These are phyloP conservation scores for Gaertneriomyces semiglobifer DNA, from an alignment of 192 early-diverging fungal species.

Conservation along the genomic window DNA sequence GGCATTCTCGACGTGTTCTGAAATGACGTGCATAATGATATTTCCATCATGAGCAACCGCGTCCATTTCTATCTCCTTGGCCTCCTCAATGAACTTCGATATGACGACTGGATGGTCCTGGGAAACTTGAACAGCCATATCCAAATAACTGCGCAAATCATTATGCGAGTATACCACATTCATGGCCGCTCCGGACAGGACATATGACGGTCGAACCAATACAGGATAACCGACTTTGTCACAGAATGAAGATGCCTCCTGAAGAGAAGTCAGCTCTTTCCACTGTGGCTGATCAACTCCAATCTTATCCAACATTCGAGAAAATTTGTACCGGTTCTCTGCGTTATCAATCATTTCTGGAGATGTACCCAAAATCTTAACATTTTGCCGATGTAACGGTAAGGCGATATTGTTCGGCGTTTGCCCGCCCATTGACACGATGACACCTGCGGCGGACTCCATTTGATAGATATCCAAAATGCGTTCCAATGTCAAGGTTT, in stretches of 20 bases:
- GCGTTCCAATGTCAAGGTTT: conserved; percentile 88
- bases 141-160: conserved; percentile 81
- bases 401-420: conserved; percentile 98
- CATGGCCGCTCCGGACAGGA: conserved; percentile 98
- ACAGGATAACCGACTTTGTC: conserved; percentile 90
- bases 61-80: conserved; percentile 98
- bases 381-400: conserved; percentile 82
- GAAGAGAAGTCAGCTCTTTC: conserved; percentile 89
- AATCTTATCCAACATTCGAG: conserved; percentile 91
- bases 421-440: conserved; percentile 97
- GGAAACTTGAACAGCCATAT: conserved; percentile 87
- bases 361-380: conserved; percentile 90
- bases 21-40: conserved; percentile 88
- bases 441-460: conserved; percentile 80
- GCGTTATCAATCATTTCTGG: conserved; percentile 97
- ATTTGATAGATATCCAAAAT: conserved; percentile 95
- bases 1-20: conserved; percentile 98
- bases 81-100: conserved; percentile 96
- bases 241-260: conserved; percentile 85
- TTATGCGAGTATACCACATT: conserved; percentile 85
- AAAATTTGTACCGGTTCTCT: conserved; percentile 98
- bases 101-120: conserved; percentile 95
- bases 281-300: conserved; percentile 96
- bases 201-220: conserved; percentile 95
- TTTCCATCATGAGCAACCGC: conserved; percentile 95